Percentiles rank a stretch among this genome's conserved stretches.
These are phyloP conservation scores for Nowakowskiella sp. DNA, from an alignment of 192 early-diverging fungal genomes.

Conservation along the genomic window DNA sequence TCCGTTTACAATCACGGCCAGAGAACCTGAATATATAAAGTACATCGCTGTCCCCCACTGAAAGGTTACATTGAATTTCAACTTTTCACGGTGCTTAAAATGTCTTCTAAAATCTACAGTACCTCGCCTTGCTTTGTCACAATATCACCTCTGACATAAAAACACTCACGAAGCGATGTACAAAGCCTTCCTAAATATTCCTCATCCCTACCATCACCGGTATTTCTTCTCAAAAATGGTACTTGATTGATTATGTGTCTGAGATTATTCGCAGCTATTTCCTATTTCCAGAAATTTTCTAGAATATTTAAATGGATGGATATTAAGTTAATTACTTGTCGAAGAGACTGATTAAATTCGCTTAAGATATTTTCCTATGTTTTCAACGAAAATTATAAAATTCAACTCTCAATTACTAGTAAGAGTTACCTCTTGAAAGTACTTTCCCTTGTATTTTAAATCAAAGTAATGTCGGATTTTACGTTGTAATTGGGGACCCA, in stretches of 20 bases:
- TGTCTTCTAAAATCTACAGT: not conserved
- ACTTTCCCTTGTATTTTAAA: constrained; percentile 42
- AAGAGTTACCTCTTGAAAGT: constrained; percentile 34
- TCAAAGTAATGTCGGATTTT: constrained; percentile 36
- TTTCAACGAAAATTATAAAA: too few relatives aligned
- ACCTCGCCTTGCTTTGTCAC: constrained; percentile 18
- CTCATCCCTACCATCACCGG: constrained; percentile 15
- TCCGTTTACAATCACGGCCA: constrained; percentile 16
- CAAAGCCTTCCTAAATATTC: constrained; percentile 8
- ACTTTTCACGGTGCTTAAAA: too few relatives aligned
- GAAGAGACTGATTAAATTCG: constrained; percentile 38
- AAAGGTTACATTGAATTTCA: not conserved
- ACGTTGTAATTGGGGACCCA: constrained; percentile 16
- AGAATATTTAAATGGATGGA: not conserved
- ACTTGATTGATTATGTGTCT: constrained; percentile 19
- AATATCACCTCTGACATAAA: constrained; percentile 16
- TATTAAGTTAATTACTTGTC: constrained; percentile 7
- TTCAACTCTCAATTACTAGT: too few relatives aligned
- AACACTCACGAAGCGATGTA: constrained; percentile 10
- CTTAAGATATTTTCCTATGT: constrained; percentile 19
- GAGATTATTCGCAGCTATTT: constrained; percentile 18
- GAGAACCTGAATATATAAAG: constrained; percentile 20
- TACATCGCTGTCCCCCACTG: constrained; percentile 22
- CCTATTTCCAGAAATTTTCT: too few relatives aligned
- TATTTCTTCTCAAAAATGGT: constrained; percentile 15